These are phyloP conservation scores for Cajanus cajan DNA, from an alignment of 306 rosid species.

Conservation along the genomic window DNA sequence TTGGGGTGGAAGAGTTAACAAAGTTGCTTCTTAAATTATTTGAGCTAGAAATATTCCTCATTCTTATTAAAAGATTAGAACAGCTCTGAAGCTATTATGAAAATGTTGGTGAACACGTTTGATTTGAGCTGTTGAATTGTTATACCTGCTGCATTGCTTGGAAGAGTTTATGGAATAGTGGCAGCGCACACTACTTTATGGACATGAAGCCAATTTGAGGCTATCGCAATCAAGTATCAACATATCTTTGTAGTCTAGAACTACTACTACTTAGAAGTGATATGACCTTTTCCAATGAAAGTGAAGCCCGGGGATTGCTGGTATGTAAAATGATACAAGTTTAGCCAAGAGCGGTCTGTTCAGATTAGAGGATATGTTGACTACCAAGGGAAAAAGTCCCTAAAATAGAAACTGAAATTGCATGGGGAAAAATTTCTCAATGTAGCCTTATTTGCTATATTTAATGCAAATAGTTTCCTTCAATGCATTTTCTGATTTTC, in stretches of 20 bases:
- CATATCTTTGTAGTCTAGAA: not conserved
- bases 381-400: not conserved
- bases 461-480: not conserved
- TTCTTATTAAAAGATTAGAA: not conserved
- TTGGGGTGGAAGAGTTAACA: slow-evolving; percentile 64
- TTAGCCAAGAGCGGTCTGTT: not conserved
- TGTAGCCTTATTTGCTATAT: not conserved
- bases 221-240: not conserved
- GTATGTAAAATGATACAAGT: not conserved
- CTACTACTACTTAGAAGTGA: not conserved
- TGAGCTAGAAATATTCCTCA: not conserved
- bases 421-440: not conserved
- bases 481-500: not conserved
- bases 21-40: slow-evolving; percentile 8
- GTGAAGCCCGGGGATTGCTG: not conserved
- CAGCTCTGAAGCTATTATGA: slow-evolving; percentile 11
- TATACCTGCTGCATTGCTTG: not conserved
- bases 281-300: not conserved
- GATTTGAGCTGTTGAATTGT: slow-evolving; percentile 25
- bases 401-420: not conserved
- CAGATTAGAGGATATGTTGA: not conserved
- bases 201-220: slow-evolving; percentile 9
- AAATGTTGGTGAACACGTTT: slow-evolving; percentile 1
- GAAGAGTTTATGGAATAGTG: slow-evolving; percentile 3
- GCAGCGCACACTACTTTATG: slow-evolving; percentile 12